These are phyloP conservation scores for Agrocybe praecox DNA, from an alignment of 768 basidiomycete species.

Conservation along the genomic window DNA sequence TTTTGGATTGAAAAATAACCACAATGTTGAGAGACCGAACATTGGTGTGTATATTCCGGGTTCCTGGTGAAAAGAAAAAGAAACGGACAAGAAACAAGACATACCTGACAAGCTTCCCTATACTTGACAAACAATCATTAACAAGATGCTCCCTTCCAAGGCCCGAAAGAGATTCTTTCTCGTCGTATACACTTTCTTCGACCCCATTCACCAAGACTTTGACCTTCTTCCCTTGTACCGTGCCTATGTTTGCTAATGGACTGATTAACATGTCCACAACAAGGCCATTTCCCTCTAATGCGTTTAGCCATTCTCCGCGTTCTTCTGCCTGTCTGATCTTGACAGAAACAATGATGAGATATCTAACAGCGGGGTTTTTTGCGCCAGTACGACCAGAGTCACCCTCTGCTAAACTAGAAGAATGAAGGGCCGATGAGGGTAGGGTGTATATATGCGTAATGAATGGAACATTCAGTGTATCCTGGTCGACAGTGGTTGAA, in stretches of 20 bases:
- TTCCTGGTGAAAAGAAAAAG: background rate
- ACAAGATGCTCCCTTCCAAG: conserved; percentile 78
- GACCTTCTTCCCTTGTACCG: conserved; percentile 14
- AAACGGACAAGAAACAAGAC: conserved; percentile 24
- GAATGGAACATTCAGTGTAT: conserved; percentile 49
- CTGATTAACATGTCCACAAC: conserved; percentile 17
- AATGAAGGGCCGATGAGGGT: conserved; percentile 81
- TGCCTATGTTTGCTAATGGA: conserved; percentile 1
- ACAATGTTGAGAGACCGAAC: too few species aligned
- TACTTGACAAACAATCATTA: conserved; percentile 67
- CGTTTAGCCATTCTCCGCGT: conserved; percentile 23
- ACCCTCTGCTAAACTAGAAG: conserved; percentile 53
- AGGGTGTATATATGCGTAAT: conserved; percentile 68
- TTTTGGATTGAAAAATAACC: too few species aligned
- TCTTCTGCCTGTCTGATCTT: conserved; percentile 24
- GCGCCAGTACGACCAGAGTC: conserved; percentile 27
- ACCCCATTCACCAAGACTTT: conserved; percentile 43
- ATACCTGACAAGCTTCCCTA: conserved; percentile 71
- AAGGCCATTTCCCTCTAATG: conserved; percentile 1
- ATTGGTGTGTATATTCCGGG: background rate
- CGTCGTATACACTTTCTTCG: conserved; percentile 64
- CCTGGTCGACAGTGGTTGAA: conserved; percentile 3
- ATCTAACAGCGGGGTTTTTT: background rate
- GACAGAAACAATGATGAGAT: background rate
- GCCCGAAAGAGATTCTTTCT: conserved; percentile 76